Base-by-base conservation (phyloP, 2,329 filamentous ascomycete genomes). In the Leptographium wingfieldii region DNA sequence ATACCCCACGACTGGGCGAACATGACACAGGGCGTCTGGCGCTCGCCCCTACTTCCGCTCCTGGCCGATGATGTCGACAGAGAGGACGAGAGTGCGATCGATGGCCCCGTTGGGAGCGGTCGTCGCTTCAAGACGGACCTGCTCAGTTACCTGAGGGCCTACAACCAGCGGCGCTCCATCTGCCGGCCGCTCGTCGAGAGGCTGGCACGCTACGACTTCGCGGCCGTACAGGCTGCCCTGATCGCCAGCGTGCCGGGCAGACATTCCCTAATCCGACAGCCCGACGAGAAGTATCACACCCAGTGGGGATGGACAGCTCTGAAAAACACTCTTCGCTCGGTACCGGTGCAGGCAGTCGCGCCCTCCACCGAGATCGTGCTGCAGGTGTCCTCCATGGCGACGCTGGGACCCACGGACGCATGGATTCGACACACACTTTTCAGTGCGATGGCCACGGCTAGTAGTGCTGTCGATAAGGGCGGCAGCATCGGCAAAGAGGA, bases 1-100 rank as follows among this genome's bases (percentile, higher is more conserved):
- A 92, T 95, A n/a, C 68, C 79, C 4, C 84, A 85, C 59, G 91
- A 96, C 70, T 96, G 91, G 91, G 80, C 77, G 1, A 94, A 94
- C 66, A 88, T 95, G 87, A 88, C 85, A 0, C 90, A 96, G 69
- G 90, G 83, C 1, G 81, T 88, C 5, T 96, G 91, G 91, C 77
- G 74, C 56, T 92, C 89, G 0, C 89, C 89, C 0, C 68, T 81
- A 1, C 80, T 95, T 1, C 84, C 87, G 0, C 71, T 9, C 22
- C 22, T 14, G 62, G 11, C 60, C 67, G 5, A 65, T 64, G 4
- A 68, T 80, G 25, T 29, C 7, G 33, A 55, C 5, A 11, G 2
- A 2, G n/a, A 9, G 7, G 14, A n/a, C n/a, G 22, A 12, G n/a
- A n/a, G 7, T 2, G 19, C 6, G 4, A 14, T 3, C 43, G 31